A percentile compares a stretch with the other conserved stretches of the same genome.
Conservation (phyloP, 257 asterid species). For the Solanum infundibuliforme region DNA sequence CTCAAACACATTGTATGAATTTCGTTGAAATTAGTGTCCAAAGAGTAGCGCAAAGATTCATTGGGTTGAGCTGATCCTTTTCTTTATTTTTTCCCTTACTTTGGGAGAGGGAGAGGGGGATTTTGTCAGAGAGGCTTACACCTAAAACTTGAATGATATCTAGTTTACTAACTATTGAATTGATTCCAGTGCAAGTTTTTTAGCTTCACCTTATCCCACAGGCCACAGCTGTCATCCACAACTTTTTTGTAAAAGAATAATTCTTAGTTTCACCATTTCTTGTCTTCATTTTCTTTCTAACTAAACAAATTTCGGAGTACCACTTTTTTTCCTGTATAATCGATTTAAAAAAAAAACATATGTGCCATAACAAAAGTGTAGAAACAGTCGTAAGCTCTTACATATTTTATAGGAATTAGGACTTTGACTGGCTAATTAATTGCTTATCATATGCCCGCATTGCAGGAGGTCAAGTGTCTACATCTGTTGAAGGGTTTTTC, state of each 20-base stretch:
- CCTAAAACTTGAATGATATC: background rate
- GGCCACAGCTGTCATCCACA: background rate
- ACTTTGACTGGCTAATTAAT: background rate
- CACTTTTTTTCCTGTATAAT: background rate
- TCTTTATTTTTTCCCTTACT: background rate
- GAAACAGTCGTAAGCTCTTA: background rate
- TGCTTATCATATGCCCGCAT: background rate
- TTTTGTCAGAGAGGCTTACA: background rate
- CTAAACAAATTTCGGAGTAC: background rate
- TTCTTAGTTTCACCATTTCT: background rate
- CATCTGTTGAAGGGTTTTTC: conserved; percentile 73
- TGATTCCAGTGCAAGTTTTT: background rate
- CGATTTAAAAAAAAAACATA: background rate
- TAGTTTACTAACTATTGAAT: background rate
- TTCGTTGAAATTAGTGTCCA: background rate
- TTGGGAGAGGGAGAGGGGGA: background rate
- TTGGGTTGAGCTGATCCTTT: background rate
- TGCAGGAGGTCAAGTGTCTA: conserved; percentile 66
- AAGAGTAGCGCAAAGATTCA: background rate
- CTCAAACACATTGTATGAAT: background rate
- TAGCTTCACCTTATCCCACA: background rate
- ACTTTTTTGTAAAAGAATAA: background rate
- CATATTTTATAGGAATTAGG: background rate
- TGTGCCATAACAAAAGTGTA: background rate
- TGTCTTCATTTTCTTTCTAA: background rate